Evolutionary conservation across 2,329 filamentous ascomycete genomes (phyloP), one percentile per base, ranked within the genome.

Genomic region (Zymoseptoria tritici): DNA sequence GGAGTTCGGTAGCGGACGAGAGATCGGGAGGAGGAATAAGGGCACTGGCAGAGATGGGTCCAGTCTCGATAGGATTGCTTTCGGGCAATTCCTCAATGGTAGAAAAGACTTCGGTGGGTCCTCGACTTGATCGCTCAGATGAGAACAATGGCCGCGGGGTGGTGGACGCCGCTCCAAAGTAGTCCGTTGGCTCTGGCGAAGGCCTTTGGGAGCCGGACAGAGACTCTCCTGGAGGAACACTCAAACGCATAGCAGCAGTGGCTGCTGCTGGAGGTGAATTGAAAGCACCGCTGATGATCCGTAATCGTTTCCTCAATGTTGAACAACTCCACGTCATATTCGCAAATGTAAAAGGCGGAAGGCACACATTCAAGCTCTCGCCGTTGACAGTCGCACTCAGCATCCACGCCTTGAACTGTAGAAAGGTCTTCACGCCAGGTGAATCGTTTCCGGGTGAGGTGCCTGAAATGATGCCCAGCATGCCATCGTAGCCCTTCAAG

Each of bases 391-490:
- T 75, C 29, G 81, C 79, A 54, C 79, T 83, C 58, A 87, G 76
- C 1, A 84, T 78, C 89, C 89, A 93, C 3, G 79, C 76, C 71
- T 86, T 90, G 76, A 93, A 92, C 50, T 81, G 80, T 1, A 77
- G 71, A 62, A 84, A 87, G 1, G 84, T 81, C 57, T 76, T 72
- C 7, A 69, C 64, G 4, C 75, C 74, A 9, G 75, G 74, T 9
- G 73, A 70, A 49, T 76, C 49, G 16, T 69, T 68, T 7, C 66
- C 76, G 13, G 77, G 72, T 16, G 70, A 68, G 19, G 80, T 81
- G 3, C 80, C 79, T 13, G 78, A 79, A 4, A 90, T 74, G 20
- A 83, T 71, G n/a, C 83, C 81, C 58, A 84, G 77, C 26, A 88
- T 71, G 0, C 77, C 74, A n/a, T 78, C 73, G 21, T 80, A 82